Percentiles rank a stretch among this genome's conserved stretches.
Evolutionary conservation across 2,329 filamentous ascomycete species (phyloP).

Genomic region (Didymellaceae sp.): DNA sequence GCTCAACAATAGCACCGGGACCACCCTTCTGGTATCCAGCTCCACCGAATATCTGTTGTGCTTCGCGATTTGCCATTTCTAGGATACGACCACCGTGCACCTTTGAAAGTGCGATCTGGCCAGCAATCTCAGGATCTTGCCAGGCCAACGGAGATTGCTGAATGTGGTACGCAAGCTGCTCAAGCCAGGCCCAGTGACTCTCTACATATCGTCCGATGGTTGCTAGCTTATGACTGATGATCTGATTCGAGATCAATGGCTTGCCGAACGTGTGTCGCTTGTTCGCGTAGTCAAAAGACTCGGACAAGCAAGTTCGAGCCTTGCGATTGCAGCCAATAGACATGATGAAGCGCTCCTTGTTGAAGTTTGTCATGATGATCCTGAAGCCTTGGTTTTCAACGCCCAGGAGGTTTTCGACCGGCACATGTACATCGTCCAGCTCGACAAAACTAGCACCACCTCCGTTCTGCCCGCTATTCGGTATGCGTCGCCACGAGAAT

Average conservation of each 20-base stretch:
- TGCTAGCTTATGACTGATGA: slow-evolving; percentile 66
- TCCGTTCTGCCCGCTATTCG: slow-evolving; percentile 71
- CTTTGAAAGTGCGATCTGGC: slow-evolving; percentile 53
- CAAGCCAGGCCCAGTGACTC: slow-evolving; percentile 66
- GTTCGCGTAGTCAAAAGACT: slow-evolving; percentile 60
- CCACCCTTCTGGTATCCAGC: slow-evolving; percentile 60
- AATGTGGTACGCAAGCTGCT: slow-evolving; percentile 65
- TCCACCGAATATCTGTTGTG: slow-evolving; percentile 63
- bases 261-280: slow-evolving; percentile 65
- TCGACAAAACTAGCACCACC: slow-evolving; percentile 66
- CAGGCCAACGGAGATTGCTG: slow-evolving; percentile 52
- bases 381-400: slow-evolving; percentile 63
- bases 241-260: slow-evolving; percentile 63
- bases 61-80: slow-evolving; percentile 59
- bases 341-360: slow-evolving; percentile 64
- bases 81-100: slow-evolving; percentile 59
- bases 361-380: slow-evolving; percentile 64
- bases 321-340: slow-evolving; percentile 64
- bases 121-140: slow-evolving; percentile 49
- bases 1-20: slow-evolving; percentile 58
- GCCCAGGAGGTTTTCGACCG: slow-evolving; percentile 61
- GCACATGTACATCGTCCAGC: slow-evolving; percentile 63
- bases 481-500: slow-evolving; percentile 61
- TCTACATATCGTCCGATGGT: slow-evolving; percentile 66
- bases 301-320: slow-evolving; percentile 62